Conservation (phyloP, 2,329 filamentous ascomycete genomes). For the Pezicula rhizophila region DNA sequence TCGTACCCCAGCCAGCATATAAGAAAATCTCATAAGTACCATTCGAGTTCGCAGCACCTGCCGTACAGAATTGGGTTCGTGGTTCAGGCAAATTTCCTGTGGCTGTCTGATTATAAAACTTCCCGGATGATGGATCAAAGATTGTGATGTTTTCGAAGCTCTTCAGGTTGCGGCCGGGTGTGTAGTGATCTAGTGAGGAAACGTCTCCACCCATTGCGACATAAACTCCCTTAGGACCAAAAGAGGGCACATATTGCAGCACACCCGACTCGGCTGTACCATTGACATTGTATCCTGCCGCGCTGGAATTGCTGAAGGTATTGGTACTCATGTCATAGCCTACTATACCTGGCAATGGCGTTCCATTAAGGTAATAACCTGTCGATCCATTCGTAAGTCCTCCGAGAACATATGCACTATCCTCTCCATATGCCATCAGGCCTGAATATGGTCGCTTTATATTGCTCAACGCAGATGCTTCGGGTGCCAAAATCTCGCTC, state of each 20-base stretch:
- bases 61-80: constrained; percentile 9
- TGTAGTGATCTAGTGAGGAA: neutral
- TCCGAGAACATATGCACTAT: too few relatives aligned
- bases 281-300: neutral
- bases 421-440: too few relatives aligned
- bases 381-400: too few relatives aligned
- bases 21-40: constrained; percentile 11
- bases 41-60: constrained; percentile 6
- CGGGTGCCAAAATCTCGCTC: neutral
- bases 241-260: constrained; percentile 4
- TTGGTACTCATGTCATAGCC: too few relatives aligned
- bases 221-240: constrained; percentile 6
- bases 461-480: neutral
- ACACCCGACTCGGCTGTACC: constrained; percentile 1
- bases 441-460: neutral
- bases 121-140: constrained; percentile 6
- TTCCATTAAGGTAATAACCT: too few relatives aligned
- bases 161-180: neutral
- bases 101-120: constrained; percentile 8
- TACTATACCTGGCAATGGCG: too few relatives aligned
- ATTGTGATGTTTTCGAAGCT: constrained; percentile 7
- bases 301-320: constrained; percentile 6
- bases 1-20: constrained; percentile 10
- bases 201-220: constrained; percentile 1
- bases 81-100: constrained; percentile 9